Evolutionary conservation across 371 early-diverging fungal genomes (phyloP).

Genomic region (Actinomortierella ambigua): DNA sequence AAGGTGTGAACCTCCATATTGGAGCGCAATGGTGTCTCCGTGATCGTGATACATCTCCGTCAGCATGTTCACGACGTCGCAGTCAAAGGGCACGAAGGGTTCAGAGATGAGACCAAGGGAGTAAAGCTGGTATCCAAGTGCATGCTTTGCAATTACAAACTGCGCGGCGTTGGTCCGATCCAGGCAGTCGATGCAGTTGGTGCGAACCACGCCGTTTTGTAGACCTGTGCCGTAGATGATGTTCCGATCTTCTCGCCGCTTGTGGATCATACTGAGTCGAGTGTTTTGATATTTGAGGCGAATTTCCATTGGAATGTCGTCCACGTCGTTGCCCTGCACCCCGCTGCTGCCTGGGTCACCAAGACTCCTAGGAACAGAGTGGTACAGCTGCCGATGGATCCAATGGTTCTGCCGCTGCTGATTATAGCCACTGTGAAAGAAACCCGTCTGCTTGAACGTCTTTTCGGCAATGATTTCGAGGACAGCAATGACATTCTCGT

Average conservation of each 20-base stretch:
- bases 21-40: conserved; percentile 98
- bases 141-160: conserved; percentile 95
- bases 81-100: conserved; percentile 87
- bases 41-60: conserved; percentile 98
- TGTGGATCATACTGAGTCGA: conserved; percentile 5
- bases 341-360: not conserved
- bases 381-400: not conserved
- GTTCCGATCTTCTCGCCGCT: conserved; percentile 19
- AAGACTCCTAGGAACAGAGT: not conserved
- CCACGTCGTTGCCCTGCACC: not conserved
- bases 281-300: conserved; percentile 5
- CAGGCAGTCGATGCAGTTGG: conserved; percentile 99
- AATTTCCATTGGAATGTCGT: not conserved
- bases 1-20: conserved; percentile 98
- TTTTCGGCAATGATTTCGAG: conserved; percentile 91
- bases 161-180: conserved; percentile 99
- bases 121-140: conserved; percentile 89
- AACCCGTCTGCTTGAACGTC: conserved; percentile 83
- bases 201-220: conserved; percentile 91
- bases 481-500: conserved; percentile 89
- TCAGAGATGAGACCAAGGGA: conserved; percentile 85
- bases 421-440: conserved; percentile 86
- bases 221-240: conserved; percentile 47
- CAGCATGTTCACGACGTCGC: conserved; percentile 89
- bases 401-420: conserved; percentile 2